Evolutionary conservation across 495 filamentous ascomycete species (phyloP).

Genomic region (Geopyxis carbonaria): DNA sequence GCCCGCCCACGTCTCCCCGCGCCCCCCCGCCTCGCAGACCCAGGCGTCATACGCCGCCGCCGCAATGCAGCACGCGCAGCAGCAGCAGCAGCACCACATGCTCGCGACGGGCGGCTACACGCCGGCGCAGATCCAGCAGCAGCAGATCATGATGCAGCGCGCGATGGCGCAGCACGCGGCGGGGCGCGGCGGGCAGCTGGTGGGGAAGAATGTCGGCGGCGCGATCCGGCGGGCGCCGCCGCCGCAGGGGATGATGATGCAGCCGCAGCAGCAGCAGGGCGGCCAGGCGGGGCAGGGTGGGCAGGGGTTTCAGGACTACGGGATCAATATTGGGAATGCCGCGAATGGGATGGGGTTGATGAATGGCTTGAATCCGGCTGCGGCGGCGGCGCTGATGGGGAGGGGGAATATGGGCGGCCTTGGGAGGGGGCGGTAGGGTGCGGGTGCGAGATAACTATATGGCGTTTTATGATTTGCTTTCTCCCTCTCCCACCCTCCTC

Average conservation of each 20-base stretch:
- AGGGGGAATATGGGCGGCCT: too few species aligned
- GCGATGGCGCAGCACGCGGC: slow-evolving; percentile 13
- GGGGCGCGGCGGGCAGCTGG: slow-evolving; percentile 10
- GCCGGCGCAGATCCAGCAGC: neutral
- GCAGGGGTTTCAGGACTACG: slow-evolving; percentile 1
- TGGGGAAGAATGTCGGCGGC: slow-evolving; percentile 14
- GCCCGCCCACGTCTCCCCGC: slow-evolving; percentile 11
- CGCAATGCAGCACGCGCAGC: too few species aligned
- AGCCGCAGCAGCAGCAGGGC: neutral
- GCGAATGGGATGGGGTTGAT: neutral
- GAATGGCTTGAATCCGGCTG: slow-evolving; percentile 8
- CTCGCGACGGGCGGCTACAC: neutral
- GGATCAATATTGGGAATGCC: slow-evolving; percentile 1
- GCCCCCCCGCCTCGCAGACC: too few species aligned
- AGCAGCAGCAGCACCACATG: slow-evolving; percentile 9
- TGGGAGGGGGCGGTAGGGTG: too few species aligned
- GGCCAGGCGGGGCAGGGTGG: neutral
- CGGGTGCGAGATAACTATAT: too few species aligned
- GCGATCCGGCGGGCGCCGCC: slow-evolving; percentile 5
- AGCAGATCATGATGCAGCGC: slow-evolving; percentile 1
- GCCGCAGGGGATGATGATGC: neutral
- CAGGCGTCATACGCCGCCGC: too few species aligned
- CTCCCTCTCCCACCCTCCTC: too few species aligned
- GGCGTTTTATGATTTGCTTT: too few species aligned
- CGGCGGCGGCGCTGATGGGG: too few species aligned